phyloP scores from a whole-genome alignment of 192 early-diverging fungal species.

The Podila horticola region DNA sequence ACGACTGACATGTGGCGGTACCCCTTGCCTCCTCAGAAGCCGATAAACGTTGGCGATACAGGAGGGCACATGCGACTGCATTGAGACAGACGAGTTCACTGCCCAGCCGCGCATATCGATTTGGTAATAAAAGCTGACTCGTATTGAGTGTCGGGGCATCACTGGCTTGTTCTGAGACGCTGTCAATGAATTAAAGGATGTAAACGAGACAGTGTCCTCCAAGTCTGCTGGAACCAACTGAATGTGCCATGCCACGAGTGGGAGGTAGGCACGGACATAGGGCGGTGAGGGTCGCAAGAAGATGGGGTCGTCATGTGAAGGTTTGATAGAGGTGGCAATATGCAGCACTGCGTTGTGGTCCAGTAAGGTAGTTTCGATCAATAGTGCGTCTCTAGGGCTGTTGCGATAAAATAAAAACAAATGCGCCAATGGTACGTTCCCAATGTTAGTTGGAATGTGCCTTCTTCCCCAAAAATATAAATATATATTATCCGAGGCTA shows the following conservation, averaged over 20 bases:
- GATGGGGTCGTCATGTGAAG: conserved; percentile 51
- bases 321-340: conserved; percentile 52
- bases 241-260: conserved; percentile 47
- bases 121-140: conserved; percentile 56
- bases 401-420: not conserved
- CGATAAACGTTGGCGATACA: conserved; percentile 51
- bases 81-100: conserved; percentile 49
- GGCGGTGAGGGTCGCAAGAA: conserved; percentile 51
- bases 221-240: conserved; percentile 48
- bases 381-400: conserved; percentile 50
- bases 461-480: no score
- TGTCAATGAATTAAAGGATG: conserved; percentile 46
- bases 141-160: conserved; percentile 49
- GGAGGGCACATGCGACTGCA: conserved; percentile 52
- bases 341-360: conserved; percentile 53
- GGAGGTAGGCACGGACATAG: conserved; percentile 52
- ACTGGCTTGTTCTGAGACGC: conserved; percentile 45
- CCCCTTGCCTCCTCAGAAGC: conserved; percentile 38
- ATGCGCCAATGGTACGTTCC: no score
- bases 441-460: no score
- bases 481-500: no score
- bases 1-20: conserved; percentile 49
- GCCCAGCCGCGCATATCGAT: conserved; percentile 54
- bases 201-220: conserved; percentile 50
- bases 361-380: conserved; percentile 51